phyloP scores from a whole-genome alignment of 495 filamentous ascomycete genomes.

The Echria macrotheca region DNA sequence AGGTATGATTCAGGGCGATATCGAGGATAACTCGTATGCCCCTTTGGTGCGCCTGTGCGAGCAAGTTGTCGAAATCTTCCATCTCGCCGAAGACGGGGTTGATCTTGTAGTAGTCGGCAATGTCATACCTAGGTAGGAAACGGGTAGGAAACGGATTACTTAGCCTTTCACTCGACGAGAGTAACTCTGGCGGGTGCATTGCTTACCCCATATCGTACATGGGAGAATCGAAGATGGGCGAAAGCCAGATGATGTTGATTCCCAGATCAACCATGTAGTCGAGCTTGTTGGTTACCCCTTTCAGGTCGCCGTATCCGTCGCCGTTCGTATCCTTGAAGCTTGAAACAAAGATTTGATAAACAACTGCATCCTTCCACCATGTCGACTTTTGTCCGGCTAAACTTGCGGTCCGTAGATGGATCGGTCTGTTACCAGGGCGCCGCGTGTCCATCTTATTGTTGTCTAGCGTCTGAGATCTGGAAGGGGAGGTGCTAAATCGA shows the following conservation, averaged over 20 bases:
- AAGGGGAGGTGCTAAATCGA: background rate
- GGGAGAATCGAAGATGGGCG: constrained; percentile 57
- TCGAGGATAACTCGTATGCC: constrained; percentile 59
- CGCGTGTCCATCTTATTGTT: background rate
- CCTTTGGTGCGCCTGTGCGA: constrained; percentile 46
- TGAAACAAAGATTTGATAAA: constrained; percentile 63
- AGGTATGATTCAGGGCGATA: constrained; percentile 62
- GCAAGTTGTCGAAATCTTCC: constrained; percentile 52
- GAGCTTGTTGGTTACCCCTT: constrained; percentile 56
- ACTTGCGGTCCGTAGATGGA: background rate
- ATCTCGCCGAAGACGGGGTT: constrained; percentile 54
- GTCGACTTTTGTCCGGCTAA: background rate
- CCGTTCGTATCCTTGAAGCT: constrained; percentile 58
- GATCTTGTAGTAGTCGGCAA: constrained; percentile 56
- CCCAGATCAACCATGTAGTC: constrained; percentile 58
- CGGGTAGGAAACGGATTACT: too few relatives aligned
- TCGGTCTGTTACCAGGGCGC: background rate
- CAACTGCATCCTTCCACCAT: constrained; percentile 31
- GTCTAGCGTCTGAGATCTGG: background rate
- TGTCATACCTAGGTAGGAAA: constrained; percentile 42
- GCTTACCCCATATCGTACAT: constrained; percentile 31
- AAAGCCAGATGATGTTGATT: constrained; percentile 59
- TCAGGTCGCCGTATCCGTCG: constrained; percentile 59
- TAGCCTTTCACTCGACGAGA: too few relatives aligned
- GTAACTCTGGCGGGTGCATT: background rate